Evolutionary conservation across 2,329 filamentous ascomycete species (phyloP), one percentile per base, ranked within the genome.

Genomic region (Aspergillus fischeri): DNA sequence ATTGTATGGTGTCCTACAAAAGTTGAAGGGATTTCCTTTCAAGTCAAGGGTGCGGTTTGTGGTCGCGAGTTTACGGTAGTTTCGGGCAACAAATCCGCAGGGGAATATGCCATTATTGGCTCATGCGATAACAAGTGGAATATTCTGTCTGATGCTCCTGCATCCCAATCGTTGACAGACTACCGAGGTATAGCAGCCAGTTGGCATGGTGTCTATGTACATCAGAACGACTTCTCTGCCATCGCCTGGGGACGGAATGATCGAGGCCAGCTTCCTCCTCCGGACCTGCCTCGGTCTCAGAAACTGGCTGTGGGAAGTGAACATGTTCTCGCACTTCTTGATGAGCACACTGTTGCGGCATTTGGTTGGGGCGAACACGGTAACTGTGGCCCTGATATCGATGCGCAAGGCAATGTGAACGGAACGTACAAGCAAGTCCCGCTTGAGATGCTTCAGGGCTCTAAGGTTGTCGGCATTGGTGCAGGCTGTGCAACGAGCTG

Each of bases 291-390:
- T 0, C 68, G 70, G 1, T 67, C 92, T 3, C 74, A 77, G 9
- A 78, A 79, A 25, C 82, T 97, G n/a, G 89, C 90, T 3, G 84
- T 89, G 49, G 94, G 94, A 0, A 97, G 93, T 69, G 94, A 97
- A 73, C 94, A 99, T 73, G 86, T 84, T n/a, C 74, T 97, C 60
- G 90, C 86, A 8, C 74, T 93, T 27, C 86, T 89, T 0, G 76
- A 75, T 9, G 78, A 82, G 21, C 85, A 85, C 1, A 83, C 87
- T 52, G 85, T 96, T 1, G 75, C 95, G 51, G 84, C 90, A 1
- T 97, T 93, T 91, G 94, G 94, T 21, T 99, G 94, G 94, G 92
- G 92, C 1, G 93, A 97, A 75, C 94, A 99, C 75, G 94, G 94
- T 1, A 99, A 99, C 71, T 99, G 94, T 72, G 94, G 94, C 3